A percentile compares a stretch with the other conserved stretches of the same genome.
Evolutionary conservation across 2,329 filamentous ascomycete genomes (phyloP).

Genomic region (Keithomyces neogunnii): DNA sequence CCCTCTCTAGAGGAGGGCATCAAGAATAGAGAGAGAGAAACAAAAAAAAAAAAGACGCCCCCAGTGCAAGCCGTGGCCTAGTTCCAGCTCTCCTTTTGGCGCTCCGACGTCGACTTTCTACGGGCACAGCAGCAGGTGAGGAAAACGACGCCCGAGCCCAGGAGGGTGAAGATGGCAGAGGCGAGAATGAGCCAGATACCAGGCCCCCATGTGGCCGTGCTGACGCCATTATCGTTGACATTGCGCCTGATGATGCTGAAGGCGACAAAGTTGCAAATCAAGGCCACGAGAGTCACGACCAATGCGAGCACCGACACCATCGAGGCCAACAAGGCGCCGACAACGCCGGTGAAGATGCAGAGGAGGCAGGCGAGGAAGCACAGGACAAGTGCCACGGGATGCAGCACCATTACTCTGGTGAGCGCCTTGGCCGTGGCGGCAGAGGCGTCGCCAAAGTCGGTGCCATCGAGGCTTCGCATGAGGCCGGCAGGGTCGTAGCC

Average conservation of each 20-base stretch:
- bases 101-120: conserved; percentile 20
- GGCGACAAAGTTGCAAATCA: conserved; percentile 48
- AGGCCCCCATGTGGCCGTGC: conserved; percentile 39
- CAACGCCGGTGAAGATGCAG: conserved; percentile 40
- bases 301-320: conserved; percentile 42
- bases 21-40: too few relatives aligned
- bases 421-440: conserved; percentile 37
- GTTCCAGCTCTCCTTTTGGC: conserved; percentile 16
- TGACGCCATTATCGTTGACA: conserved; percentile 40
- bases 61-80: conserved; percentile 7
- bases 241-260: conserved; percentile 45
- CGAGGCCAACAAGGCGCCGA: conserved; percentile 44
- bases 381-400: conserved; percentile 50
- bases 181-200: conserved; percentile 53
- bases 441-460: conserved; percentile 32
- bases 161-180: conserved; percentile 43
- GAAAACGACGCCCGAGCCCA: conserved; percentile 50
- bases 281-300: conserved; percentile 39
- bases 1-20: too few relatives aligned
- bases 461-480: conserved; percentile 28
- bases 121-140: conserved; percentile 51
- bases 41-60: conserved; percentile 12
- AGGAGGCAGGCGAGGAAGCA: conserved; percentile 52
- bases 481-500: conserved; percentile 48
- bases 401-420: conserved; percentile 52